Base-by-base conservation (phyloP, 495 filamentous ascomycete genomes). In the Penicillium coffeae region DNA sequence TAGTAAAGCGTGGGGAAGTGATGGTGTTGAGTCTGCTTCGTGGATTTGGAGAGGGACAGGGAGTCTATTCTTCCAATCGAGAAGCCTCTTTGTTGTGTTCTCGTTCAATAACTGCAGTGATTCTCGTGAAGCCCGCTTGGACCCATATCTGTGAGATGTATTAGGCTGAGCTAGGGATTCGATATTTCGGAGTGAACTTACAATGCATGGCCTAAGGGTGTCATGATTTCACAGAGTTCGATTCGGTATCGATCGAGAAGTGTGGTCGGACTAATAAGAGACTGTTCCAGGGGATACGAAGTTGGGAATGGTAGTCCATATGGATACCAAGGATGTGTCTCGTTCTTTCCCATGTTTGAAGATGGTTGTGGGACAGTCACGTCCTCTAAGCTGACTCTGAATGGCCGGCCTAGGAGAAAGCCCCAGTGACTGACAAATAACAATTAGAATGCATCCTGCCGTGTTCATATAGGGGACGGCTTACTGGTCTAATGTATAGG, bases 401-500 rank as follows among this genome's bases (percentile, higher is more conserved):
- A 55, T 22, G 62, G 58, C 3, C 59, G 51, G 1, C 64, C 66
- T 5, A 69, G 51, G 40, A 61, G 58, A 20, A 60, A 64, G 1
- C 60, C 65, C 65, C 53, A 67, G 21, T 58, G 52, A 34, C 68
- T 71, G n/a, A n/a, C n/a, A n/a, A n/a, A 27, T 0, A 41, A 15
- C 36, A 3, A 22, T 27, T 27, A 36, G 25, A 7, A 42, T 20
- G 3, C n/a, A n/a, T n/a, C n/a, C n/a, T n/a, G n/a, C n/a, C n/a
- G n/a, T n/a, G n/a, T n/a, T n/a, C n/a, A n/a, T n/a, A n/a, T n/a
- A n/a, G n/a, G n/a, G 18, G 15, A 20, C n/a, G 33, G 38, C 60
- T 54, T 21, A 70, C 68, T 68, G 58, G 19, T 71, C 66, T 12
- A 60, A 52, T n/a, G 58, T 49, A 42, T 60, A 72, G 1, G 51